Conservation (phyloP, 2,329 filamentous ascomycete species). For the Cryphonectria parasitica region DNA sequence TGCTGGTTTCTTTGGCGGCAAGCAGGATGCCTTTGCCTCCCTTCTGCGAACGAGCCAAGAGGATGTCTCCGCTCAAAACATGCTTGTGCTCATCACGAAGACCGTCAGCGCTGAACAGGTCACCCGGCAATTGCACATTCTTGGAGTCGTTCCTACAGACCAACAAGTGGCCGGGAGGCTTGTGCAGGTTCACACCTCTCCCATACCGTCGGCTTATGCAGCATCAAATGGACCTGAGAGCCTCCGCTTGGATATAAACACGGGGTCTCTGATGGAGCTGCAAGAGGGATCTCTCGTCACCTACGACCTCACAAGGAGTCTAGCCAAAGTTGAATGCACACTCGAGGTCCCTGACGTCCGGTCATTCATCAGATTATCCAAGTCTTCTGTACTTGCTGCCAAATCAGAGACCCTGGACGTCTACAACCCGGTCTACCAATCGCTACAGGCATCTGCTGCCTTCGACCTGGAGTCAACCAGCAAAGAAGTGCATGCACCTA, state of each 20-base stretch:
- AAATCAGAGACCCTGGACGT: slow-evolving; percentile 60
- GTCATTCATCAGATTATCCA: slow-evolving; percentile 70
- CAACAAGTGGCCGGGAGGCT: slow-evolving; percentile 19
- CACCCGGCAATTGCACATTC: slow-evolving; percentile 40
- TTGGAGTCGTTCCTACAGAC: slow-evolving; percentile 32
- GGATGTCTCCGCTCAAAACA: slow-evolving; percentile 52
- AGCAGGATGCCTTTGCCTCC: slow-evolving; percentile 55
- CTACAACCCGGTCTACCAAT: slow-evolving; percentile 71
- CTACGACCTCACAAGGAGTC: slow-evolving; percentile 65
- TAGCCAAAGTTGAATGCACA: slow-evolving; percentile 63
- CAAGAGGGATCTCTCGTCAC: slow-evolving; percentile 56
- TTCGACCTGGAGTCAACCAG: slow-evolving; percentile 44
- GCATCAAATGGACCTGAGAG: slow-evolving; percentile 27
- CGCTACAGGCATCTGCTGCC: slow-evolving; percentile 56
- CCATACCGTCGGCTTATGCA: slow-evolving; percentile 32
- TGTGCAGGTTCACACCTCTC: slow-evolving; percentile 41
- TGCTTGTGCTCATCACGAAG: slow-evolving; percentile 56
- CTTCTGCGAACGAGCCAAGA: slow-evolving; percentile 52
- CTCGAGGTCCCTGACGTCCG: slow-evolving; percentile 55
- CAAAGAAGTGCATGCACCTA: slow-evolving; percentile 35
- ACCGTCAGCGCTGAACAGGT: slow-evolving; percentile 36
- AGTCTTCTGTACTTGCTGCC: slow-evolving; percentile 67
- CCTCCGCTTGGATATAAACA: slow-evolving; percentile 63
- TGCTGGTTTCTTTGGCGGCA: slow-evolving; percentile 59
- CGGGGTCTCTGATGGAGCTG: slow-evolving; percentile 67